Evolutionary conservation across 2,329 filamentous ascomycete genomes (phyloP).

Genomic region (Capronia epimyces): DNA sequence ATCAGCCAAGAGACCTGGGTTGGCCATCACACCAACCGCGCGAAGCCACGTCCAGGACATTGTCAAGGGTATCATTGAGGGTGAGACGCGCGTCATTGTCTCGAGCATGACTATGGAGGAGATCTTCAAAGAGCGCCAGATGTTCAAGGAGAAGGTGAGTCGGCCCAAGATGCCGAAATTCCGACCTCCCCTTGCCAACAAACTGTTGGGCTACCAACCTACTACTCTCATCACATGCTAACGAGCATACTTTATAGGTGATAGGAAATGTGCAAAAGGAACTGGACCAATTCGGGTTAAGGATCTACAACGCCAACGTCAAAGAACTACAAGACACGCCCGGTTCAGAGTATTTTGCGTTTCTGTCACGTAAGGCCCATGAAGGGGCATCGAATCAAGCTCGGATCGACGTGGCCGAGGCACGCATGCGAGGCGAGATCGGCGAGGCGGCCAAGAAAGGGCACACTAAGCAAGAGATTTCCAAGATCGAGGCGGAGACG

Average conservation of each 20-base stretch:
- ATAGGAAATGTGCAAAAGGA: conserved; percentile 72
- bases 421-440: conserved; percentile 56
- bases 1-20: conserved; percentile 32
- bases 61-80: conserved; percentile 84
- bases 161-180: conserved; percentile 23
- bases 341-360: conserved; percentile 76
- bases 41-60: conserved; percentile 73
- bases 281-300: conserved; percentile 72
- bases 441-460: conserved; percentile 70
- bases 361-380: conserved; percentile 74
- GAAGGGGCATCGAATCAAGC: conserved; percentile 81
- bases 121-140: conserved; percentile 70
- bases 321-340: conserved; percentile 82
- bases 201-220: not conserved
- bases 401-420: conserved; percentile 56
- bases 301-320: conserved; percentile 67
- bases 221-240: not conserved
- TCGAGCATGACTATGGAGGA: conserved; percentile 91
- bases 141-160: conserved; percentile 65
- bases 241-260: conserved; percentile 43
- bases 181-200: no score
- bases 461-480: conserved; percentile 76
- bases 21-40: conserved; percentile 40
- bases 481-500: conserved; percentile 81
- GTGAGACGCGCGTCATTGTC: conserved; percentile 76